Evolutionary conservation across 1,284 basidiomycete species (phyloP).

Genomic region (Phylloboletellus chloephorus): DNA sequence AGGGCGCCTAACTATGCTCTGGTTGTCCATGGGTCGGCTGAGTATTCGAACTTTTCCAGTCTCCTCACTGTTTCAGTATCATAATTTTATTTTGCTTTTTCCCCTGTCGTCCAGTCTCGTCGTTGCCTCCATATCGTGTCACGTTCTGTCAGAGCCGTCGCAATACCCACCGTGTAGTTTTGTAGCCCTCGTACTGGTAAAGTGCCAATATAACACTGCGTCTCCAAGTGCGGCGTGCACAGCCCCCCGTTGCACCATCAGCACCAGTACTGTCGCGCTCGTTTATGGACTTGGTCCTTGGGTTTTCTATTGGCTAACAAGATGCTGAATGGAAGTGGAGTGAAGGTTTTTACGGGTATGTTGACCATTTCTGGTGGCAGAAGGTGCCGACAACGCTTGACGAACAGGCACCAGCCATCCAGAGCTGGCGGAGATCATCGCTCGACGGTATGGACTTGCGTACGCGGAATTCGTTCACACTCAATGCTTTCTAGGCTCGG

Average conservation of each 20-base stretch:
- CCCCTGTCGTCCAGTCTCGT: constrained; percentile 19
- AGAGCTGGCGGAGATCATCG: constrained; percentile 91
- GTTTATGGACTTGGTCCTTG: constrained; percentile 12
- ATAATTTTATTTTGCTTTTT: constrained; percentile 30
- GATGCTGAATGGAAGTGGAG: constrained; percentile 78
- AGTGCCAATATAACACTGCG: constrained; percentile 8
- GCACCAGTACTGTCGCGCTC: constrained; percentile 10
- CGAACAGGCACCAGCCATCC: constrained; percentile 86
- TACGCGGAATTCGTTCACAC: constrained; percentile 18
- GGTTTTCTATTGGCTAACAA: constrained; percentile 13
- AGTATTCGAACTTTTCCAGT: constrained; percentile 22
- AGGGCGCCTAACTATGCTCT: constrained; percentile 19
- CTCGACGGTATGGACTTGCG: constrained; percentile 64
- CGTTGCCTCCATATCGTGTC: constrained; percentile 23
- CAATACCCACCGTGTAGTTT: constrained; percentile 36
- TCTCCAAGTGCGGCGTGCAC: constrained; percentile 5
- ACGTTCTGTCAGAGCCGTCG: constrained; percentile 20
- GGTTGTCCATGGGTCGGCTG: constrained; percentile 21
- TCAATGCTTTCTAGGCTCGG: constrained; percentile 58
- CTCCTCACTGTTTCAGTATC: constrained; percentile 24
- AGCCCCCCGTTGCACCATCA: constrained; percentile 23
- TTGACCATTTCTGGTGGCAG: constrained; percentile 10
- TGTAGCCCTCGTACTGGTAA: constrained; percentile 28
- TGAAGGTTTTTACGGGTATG: constrained; percentile 90
- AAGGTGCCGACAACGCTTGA: constrained; percentile 6